Evolutionary conservation across 2,329 filamentous ascomycete genomes (phyloP), one percentile per base, ranked within the genome.

Genomic region (Curvularia eragrostidis): DNA sequence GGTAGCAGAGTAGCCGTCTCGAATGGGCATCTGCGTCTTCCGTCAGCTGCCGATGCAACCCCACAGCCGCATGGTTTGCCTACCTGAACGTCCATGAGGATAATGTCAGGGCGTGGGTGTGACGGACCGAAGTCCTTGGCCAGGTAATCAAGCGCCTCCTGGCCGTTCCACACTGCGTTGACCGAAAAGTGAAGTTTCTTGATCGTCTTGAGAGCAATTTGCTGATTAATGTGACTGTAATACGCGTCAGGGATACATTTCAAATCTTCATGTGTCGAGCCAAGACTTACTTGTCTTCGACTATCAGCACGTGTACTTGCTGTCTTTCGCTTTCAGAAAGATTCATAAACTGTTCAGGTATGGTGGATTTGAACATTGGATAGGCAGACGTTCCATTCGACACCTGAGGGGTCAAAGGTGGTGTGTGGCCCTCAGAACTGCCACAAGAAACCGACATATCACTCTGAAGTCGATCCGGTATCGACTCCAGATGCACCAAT

Each of bases 61-160:
- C 24, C n/a, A 48, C 6, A 23, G 1, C 48, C 28, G 44, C 34
- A 36, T 19, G 46, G 38, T 18, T 24, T 9, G 24, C 87, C 86
- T 87, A 91, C 90, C 74, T 91, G 88, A 1, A 90, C 87, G 69
- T 91, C 89, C 89, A 91, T 91, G 38, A 93, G 78, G 52, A 94
- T 91, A 7, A 94, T 86, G 64, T 91, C 86, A 0, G 91, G 90
- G 49, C 85, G 86, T 10, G 79, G 77, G 43, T 84, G 80, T 28
- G 80, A 78, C 6, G 71, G 66, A 23, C 82, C 80, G 1, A 86
- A 84, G 2, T 81, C 82, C 46, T 83, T 73, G 13, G 76, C 59
- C 15, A 94, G 79, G 71, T 93, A 93, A 19, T 93, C 88, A 15
- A 94, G 80, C 1, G 89, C 91, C 70, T 94, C 90, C 72, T 89